These are phyloP conservation scores for Pseudotulostoma volvatum DNA, from an alignment of 495 filamentous ascomycete species.

Conservation along the genomic window DNA sequence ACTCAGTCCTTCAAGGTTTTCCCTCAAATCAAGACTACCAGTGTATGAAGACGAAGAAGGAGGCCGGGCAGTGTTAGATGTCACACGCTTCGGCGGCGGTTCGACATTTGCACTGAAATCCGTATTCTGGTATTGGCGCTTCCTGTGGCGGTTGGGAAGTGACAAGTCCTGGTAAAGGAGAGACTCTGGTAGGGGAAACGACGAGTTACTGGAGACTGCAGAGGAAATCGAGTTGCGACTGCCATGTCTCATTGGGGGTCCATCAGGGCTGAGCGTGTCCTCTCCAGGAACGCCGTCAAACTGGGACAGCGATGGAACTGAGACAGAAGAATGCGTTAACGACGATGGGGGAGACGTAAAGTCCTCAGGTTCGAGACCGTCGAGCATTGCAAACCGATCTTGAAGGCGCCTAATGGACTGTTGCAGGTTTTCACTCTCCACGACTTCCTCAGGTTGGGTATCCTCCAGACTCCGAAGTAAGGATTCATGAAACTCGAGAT, in stretches of 20 bases:
- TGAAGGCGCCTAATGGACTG: too few relatives aligned
- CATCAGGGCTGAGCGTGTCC: background rate
- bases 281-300: background rate
- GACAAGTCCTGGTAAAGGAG: background rate
- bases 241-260: background rate
- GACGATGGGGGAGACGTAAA: too few relatives aligned
- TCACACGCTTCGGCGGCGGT: background rate
- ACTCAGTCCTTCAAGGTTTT: conserved; percentile 1
- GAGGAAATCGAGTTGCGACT: background rate
- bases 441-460: too few relatives aligned
- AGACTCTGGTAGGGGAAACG: background rate
- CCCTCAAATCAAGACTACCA: background rate
- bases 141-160: conserved; percentile 3
- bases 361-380: too few relatives aligned
- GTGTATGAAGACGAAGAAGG: background rate
- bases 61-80: background rate
- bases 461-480: background rate
- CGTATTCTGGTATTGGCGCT: conserved; percentile 5
- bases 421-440: too few relatives aligned
- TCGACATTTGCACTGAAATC: background rate
- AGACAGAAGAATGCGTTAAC: background rate
- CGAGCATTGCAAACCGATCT: too few relatives aligned
- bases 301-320: background rate
- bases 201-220: conserved; percentile 3
- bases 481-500: background rate